Evolutionary conservation across 2,329 filamentous ascomycete species (phyloP).

Genomic region (Huntiella savannae): DNA sequence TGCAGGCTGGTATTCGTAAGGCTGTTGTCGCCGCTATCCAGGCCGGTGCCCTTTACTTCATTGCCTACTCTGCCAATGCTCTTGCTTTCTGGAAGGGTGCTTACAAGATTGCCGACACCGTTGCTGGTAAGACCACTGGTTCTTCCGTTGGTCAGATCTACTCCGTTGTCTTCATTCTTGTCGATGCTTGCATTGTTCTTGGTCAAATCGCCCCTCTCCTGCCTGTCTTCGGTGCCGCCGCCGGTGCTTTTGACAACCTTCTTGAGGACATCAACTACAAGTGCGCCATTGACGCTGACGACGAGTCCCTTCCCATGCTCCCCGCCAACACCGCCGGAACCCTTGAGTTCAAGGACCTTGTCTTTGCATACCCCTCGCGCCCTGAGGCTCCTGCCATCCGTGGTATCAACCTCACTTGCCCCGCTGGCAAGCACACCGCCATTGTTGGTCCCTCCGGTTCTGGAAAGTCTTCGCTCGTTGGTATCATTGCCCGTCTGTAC

Average conservation of each 20-base stretch:
- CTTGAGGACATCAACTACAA: constrained; percentile 35
- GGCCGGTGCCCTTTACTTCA: constrained; percentile 44
- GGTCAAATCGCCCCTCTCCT: constrained; percentile 44
- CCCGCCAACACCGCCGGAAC: constrained; percentile 19
- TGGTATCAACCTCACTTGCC: constrained; percentile 27
- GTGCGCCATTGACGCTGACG: constrained; percentile 25
- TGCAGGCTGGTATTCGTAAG: constrained; percentile 37
- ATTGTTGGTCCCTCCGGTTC: constrained; percentile 39
- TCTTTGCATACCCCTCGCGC: constrained; percentile 26
- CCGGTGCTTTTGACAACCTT: constrained; percentile 38
- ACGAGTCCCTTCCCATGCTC: constrained; percentile 12
- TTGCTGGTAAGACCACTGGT: constrained; percentile 18
- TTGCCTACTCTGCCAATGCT: constrained; percentile 47
- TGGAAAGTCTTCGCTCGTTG: constrained; percentile 37
- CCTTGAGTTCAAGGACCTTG: constrained; percentile 25
- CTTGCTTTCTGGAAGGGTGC: constrained; percentile 51
- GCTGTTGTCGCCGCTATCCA: constrained; percentile 36
- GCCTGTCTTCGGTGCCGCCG: constrained; percentile 38
- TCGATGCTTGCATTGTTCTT: constrained; percentile 44
- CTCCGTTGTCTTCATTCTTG: constrained; percentile 43
- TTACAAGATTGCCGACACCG: constrained; percentile 25
- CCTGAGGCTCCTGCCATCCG: constrained; percentile 25
- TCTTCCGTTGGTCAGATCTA: constrained; percentile 32
- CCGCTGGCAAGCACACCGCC: constrained; percentile 30
- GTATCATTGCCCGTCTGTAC: constrained; percentile 37